Base-by-base conservation (phyloP, 148 eudicot species). In the Camellia japonica region DNA sequence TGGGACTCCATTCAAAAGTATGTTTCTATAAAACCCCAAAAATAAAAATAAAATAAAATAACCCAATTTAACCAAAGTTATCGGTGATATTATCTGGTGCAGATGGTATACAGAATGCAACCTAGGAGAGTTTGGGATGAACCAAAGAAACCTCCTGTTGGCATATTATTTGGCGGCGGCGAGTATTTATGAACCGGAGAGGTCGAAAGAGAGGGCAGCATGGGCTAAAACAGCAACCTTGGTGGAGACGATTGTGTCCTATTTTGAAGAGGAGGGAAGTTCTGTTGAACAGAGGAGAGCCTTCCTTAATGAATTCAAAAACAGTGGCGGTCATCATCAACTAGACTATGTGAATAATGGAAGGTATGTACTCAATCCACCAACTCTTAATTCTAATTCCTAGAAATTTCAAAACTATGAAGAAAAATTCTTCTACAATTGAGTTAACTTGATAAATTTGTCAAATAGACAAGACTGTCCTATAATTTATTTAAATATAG, bases 151-250 rank as follows among this genome's bases (percentile, higher is more conserved):
- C 67, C 89, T 95, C 19, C 77, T 92, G 3, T 60, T 81, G 51
- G 81, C 87, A 2, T 93, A 93, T 67, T 93, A 85, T 66, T 15
- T 90, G 63, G 94, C 97, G 5, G 76, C 90, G 0, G 92, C 98
- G 0, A 87, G 84, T 52, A 71, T 90, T 23, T 95, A 85, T 68
- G 97, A 95, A 83, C 97, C 97, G 1, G 92, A 93, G 66, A 88
- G 80, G 78, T 87, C 91, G 11, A 82, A 51, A 6, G 90, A 89
- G 81, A 80, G 99, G 10, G 77, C 90, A 15, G 97, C 94, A 55
- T 95, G 99, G 99, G 91, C 97, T 59, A 95, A 92, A 79, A 91
- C 93, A 0, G 75, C 83, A 16, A 81, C 78, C 76, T 82, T 95
- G 74, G 80, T 60, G 15, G 92, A 93, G 75, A 82, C 89, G 0